phyloP scores from a whole-genome alignment of 2,329 filamentous ascomycete genomes.

The Metarhizium robertsii region DNA sequence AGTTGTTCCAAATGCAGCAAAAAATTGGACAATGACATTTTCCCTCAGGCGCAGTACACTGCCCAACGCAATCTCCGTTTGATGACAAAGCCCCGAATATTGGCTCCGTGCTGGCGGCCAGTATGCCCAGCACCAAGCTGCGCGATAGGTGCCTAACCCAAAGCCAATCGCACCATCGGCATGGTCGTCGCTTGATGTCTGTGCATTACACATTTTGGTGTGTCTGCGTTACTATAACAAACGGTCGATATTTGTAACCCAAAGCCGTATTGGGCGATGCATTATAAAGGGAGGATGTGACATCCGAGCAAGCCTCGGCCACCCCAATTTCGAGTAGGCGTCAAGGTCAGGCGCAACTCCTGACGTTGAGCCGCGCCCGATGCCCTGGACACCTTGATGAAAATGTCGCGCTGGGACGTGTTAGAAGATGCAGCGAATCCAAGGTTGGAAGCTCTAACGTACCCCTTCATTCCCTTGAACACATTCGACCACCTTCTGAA shows the following conservation, averaged over 20 bases:
- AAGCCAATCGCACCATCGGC: background rate
- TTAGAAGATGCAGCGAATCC: conserved; percentile 13
- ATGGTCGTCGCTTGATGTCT: background rate
- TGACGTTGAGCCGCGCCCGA: conserved; percentile 31
- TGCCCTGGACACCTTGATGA: conserved; percentile 55
- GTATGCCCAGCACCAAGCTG: background rate
- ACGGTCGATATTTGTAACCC: background rate
- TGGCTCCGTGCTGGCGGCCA: background rate
- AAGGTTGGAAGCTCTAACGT: conserved; percentile 31
- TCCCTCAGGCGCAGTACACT: background rate
- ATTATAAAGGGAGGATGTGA: conserved; percentile 69
- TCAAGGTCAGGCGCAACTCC: conserved; percentile 63
- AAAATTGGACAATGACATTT: background rate
- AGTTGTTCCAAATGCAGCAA: background rate
- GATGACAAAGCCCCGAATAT: conserved; percentile 2
- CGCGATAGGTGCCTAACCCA: background rate
- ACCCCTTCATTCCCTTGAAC: conserved; percentile 87
- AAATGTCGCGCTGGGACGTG: conserved; percentile 50
- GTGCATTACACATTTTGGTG: background rate
- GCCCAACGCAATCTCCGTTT: conserved; percentile 1
- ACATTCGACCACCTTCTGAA: conserved; percentile 78
- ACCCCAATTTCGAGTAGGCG: conserved; percentile 75
- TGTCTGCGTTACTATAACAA: background rate
- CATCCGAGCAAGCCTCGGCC: conserved; percentile 84
- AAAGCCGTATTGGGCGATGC: background rate